phyloP scores from a whole-genome alignment of 768 basidiomycete genomes.

The Artomyces pyxidatus region DNA sequence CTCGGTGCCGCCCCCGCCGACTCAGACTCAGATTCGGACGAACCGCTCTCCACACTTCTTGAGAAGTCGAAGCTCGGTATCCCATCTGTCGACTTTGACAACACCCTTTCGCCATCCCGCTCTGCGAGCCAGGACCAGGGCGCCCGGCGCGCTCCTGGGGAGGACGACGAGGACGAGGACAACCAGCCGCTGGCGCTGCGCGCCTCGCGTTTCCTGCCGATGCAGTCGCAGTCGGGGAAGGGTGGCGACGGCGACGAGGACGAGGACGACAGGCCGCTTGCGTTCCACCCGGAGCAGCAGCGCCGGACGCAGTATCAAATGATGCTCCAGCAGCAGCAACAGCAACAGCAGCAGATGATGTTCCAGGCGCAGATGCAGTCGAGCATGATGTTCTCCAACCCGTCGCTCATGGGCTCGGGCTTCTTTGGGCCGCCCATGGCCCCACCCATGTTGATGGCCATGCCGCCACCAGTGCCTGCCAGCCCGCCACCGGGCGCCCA shows the following conservation, averaged over 20 bases:
- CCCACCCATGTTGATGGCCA: conserved; percentile 30
- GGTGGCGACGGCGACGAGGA: conserved; percentile 29
- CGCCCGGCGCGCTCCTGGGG: conserved; percentile 6
- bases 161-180: conserved; percentile 53
- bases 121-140: conserved; percentile 1
- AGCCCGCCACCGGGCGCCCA: conserved; percentile 52
- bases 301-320: conserved; percentile 51
- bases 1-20: conserved; percentile 22
- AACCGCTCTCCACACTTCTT: conserved; percentile 58
- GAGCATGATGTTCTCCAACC: conserved; percentile 62
- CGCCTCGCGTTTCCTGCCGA: conserved; percentile 37
- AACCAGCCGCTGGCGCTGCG: conserved; percentile 66
- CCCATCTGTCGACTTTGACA: conserved; percentile 36
- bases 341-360: conserved; percentile 50
- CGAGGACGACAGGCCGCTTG: conserved; percentile 70
- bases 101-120: conserved; percentile 16
- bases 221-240: conserved; percentile 6
- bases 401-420: conserved; percentile 61
- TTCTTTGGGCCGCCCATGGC: conserved; percentile 52
- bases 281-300: conserved; percentile 72
- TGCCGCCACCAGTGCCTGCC: conserved; percentile 34
- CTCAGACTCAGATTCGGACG: conserved; percentile 61
- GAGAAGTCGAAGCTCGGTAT: conserved; percentile 36
- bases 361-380: conserved; percentile 49
- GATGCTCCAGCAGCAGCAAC: conserved; percentile 39